Percentiles rank a stretch among this genome's conserved stretches.
Conservation (phyloP, 2,329 filamentous ascomycete genomes). For the Trichoderma sp. region DNA sequence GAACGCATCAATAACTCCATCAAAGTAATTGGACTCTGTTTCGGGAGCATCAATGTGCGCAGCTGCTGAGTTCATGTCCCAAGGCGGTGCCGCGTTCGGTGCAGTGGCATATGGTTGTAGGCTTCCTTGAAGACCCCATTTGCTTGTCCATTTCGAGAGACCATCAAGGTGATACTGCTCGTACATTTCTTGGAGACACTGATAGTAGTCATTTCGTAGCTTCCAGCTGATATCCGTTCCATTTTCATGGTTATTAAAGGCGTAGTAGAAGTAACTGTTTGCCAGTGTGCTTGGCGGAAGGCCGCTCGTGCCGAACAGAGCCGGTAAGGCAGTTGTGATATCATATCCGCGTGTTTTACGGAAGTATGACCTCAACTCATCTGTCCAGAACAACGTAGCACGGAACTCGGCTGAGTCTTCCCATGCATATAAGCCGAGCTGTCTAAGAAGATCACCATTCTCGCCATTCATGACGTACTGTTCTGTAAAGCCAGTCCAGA, state of each 20-base stretch:
- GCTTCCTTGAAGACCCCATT: slow-evolving; percentile 5
- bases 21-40: slow-evolving; percentile 9
- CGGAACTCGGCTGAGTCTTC: slow-evolving; percentile 7
- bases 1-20: slow-evolving; percentile 3
- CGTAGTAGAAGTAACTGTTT: slow-evolving; percentile 10
- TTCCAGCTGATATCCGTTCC: slow-evolving; percentile 10
- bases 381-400: slow-evolving; percentile 1
- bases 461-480: slow-evolving; percentile 1
- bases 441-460: neutral
- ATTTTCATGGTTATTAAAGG: neutral
- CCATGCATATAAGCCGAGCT: slow-evolving; percentile 4
- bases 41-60: slow-evolving; percentile 8
- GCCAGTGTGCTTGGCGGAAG: neutral
- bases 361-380: neutral
- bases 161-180: slow-evolving; percentile 3
- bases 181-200: slow-evolving; percentile 6
- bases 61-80: slow-evolving; percentile 7
- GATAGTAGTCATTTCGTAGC: slow-evolving; percentile 8
- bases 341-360: neutral
- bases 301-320: neutral
- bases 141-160: neutral
- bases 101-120: slow-evolving; percentile 1
- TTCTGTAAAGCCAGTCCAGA: slow-evolving; percentile 1
- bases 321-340: neutral
- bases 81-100: neutral